Base-by-base conservation (phyloP, 306 rosid species). In the Gastrolobium villosum region DNA sequence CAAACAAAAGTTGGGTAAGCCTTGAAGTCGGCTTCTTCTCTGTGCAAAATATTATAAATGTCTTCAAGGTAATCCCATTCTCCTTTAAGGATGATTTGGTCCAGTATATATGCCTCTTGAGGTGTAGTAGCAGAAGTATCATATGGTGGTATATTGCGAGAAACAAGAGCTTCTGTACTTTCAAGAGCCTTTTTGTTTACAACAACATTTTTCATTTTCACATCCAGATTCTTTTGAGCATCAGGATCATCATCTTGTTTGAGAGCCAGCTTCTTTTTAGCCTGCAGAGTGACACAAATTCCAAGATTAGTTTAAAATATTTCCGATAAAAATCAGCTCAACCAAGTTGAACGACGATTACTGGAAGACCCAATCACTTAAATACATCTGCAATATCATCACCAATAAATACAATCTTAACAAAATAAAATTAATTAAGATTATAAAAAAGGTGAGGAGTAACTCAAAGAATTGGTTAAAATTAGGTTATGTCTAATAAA, bases 51-150 rank as follows among this genome's bases (percentile, higher is more conserved):
- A 32, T 81, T 1, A 75, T 81, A 89, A 77, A 95, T 75, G 88
- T 93, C 98, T 77, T 81, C 84, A 46, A 95, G 93, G 78, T 65
- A 78, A 81, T 34, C 80, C 98, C 96, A 90, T 77, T 95, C 99
- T 77, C 86, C 90, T 53, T 60, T 61, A 62, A 86, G 82, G 64
- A 93, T 93, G 77, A 95, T 95, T 88, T 88, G 78, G 65, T 91
- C 94, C 79, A 93, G 75, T 41, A 93, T 82, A 83, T 88, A 95
- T 79, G 90, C 98, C 85, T 85, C 89, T 74, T 86, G 85, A 52
- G 96, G 89, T 11, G 90, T 82, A 11, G 97, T 84, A 6, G 99
- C 98, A 72, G 88, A 82, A 77, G 80, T 32, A 90, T 90, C 62
- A 78, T 87, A 86, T 55, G 94, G 90, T 69, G 98, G 99, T 81